Base-by-base conservation (phyloP, 176 grass and related monocot genomes). In the Zea luxurians region DNA sequence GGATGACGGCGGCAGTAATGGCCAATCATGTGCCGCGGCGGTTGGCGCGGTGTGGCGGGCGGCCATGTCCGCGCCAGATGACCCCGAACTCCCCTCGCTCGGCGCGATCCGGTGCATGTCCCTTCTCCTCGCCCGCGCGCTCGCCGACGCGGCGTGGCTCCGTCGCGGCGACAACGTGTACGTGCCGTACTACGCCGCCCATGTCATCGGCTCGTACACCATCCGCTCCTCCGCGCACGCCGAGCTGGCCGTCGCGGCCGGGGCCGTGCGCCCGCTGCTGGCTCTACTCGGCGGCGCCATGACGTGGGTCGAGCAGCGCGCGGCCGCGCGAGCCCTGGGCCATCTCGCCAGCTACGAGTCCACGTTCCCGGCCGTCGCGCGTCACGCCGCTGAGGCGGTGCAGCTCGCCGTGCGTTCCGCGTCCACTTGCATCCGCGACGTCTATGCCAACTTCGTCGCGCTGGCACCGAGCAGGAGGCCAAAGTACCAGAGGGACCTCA, bases 51-150 rank as follows among this genome's bases (percentile, higher is more conserved):
- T 99, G 46, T 99, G 96, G 96, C 85, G 86, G 60, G 41, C 83
- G 2, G 96, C 96, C 71, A 95, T 99, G 92, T 83, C 79, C 8
- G 85, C 82, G 69, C 92, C 96, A 5, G 90, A 88, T 3, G 86
- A 99, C 58, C 8, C 80, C 11, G 96, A 99, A 81, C 86, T 99
- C 37, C 92, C 96, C 2, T 91, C 88, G 9, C 80, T 92, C 2
- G 96, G 96, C 44, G 90, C 76, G 61, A 87, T 99, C 76, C 86
- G 92, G 74, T 99, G 96, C 90, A 93, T 99, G 96, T 83, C 92
- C 2, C 78, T 86, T 40, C 92, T 99, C 68, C 82, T 99, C 34
- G 54, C 78, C 7, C 89, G 81, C 75, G 81, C 92, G 20, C 40
- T 99, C 49, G 86, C 68, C 6, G 86, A 95, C 34, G 71, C 61